These are phyloP conservation scores for Boletus rufocinnamomeus DNA, from an alignment of 768 basidiomycete species.

Conservation along the genomic window DNA sequence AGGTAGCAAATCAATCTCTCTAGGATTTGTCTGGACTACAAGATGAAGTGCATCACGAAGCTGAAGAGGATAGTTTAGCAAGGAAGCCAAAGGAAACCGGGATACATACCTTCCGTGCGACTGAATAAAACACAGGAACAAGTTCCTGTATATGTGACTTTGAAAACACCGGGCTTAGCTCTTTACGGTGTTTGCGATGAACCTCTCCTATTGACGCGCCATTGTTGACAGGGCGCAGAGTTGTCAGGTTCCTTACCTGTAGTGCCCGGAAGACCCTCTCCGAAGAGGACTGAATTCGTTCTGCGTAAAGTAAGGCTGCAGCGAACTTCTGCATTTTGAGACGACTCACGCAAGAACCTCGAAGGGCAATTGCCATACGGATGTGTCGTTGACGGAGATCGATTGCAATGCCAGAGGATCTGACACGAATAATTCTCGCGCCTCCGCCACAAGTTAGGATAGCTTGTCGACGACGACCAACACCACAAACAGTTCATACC, in stretches of 20 bases:
- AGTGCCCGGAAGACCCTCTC: slow-evolving; percentile 5
- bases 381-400: not conserved
- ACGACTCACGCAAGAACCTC: slow-evolving; percentile 3
- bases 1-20: slow-evolving; percentile 2
- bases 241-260: not conserved
- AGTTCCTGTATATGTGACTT: slow-evolving; percentile 4
- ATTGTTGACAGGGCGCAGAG: not conserved
- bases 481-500: not conserved
- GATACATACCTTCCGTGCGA: not conserved
- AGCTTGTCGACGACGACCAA: not conserved
- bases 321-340: not conserved
- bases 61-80: not conserved
- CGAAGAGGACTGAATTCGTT: slow-evolving; percentile 1
- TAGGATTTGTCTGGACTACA: not conserved
- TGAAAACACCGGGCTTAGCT: not conserved
- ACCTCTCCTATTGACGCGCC: not conserved
- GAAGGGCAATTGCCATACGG: slow-evolving; percentile 6
- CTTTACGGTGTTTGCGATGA: slow-evolving; percentile 7
- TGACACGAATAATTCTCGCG: slow-evolving; percentile 2
- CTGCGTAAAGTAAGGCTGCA: not conserved
- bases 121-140: slow-evolving; percentile 4
- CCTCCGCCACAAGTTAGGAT: not conserved
- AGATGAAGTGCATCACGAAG: not conserved
- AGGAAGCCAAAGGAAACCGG: not conserved
- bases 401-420: slow-evolving; percentile 6